Base-by-base conservation (phyloP, 805 yeast genomes). In the Clavispora phyllophila region DNA sequence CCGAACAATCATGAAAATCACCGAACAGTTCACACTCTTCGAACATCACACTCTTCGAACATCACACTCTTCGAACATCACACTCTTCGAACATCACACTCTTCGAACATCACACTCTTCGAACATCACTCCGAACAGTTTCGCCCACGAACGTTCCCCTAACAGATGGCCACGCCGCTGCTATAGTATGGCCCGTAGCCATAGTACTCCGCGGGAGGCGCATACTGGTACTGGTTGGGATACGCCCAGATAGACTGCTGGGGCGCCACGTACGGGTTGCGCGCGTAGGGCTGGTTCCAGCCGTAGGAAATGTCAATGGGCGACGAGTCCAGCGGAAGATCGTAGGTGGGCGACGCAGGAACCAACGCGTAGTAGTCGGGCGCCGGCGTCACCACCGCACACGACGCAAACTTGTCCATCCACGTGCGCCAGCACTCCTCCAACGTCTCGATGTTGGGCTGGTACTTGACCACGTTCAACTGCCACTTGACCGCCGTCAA, bases 401-500 rank as follows among this genome's bases (percentile, higher is more conserved):
- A 17, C 17, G 46, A 15, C 36, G 53, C 50, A 51, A 60, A 63
- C 49, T 66, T 68, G 10, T 61, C 64, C 42, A 66, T 47, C 75
- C 75, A 70, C 26, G 73, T 65, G 18, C 51, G 56, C 74, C 75
- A 70, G 47, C 75, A 70, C 47, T 69, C 70, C 48, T 69, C 72
- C 50, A 70, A 61, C 13, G 71, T 68, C 24, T 56, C 44, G 37
- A 70, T 66, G 51, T 70, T 70, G 20, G 55, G 45, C 45, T 62
- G 69, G 46, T 63, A 68, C 39, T 59, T 57, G 28, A 65, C 72
- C 3, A 66, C 72, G 46, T 62, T 68, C 43, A 84, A 65, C 54
- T 70, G 73, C 87, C 88, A 84, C 46, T 78, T 65, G 40, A 82
- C 71, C 26, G 71, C 69, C 9, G 58, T 54, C 46, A 87, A 72